Evolutionary conservation across 441 rosid species (phyloP), one percentile per base, ranked within the genome.

Genomic region (Metrosideros polymorpha): DNA sequence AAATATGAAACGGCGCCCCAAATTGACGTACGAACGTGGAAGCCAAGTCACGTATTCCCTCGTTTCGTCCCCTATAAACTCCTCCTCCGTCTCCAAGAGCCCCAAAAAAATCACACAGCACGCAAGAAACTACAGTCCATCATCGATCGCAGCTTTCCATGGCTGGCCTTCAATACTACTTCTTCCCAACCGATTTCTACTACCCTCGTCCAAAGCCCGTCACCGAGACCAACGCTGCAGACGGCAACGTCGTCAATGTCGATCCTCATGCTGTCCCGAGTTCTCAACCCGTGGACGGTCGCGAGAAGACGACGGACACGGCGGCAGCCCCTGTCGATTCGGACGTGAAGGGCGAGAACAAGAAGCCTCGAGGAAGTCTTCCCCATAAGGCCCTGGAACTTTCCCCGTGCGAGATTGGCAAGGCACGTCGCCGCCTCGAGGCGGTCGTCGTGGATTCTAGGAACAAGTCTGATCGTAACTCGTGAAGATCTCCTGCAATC

Each of bases 141-240:
- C 76, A 39, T 22, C 27, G 3, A 39, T 71, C 79, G 27, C 47
- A 71, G 47, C 7, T 85, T 85, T 51, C 76, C 76, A 90, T 90
- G 94, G 94, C 94, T 30, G 93, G 94, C 27, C 93, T 90, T 55
- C 92, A 89, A 51, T 89, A 92, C 87, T 79, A 91, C 89, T 92
- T 91, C 88, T 91, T 92, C 85, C 93, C 93, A 12, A 91, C 92
- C 6, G 93, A 92, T 61, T 89, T 89, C 88, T 88, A 76, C 53
- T 91, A 92, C 89, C 94, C 93, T 47, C 89, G 89, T 49, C 61
- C 88, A 3, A 42, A 35, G 13, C 19, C 87, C 13, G 25, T 57
- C 39, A 24, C 84, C 27, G 59, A 9, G 18, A 15, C 84, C 53
- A 32, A 50, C 24, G 22, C 52, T 47, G 61, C 42, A 39, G 19